Evolutionary conservation across 2,329 filamentous ascomycete genomes (phyloP).

Genomic region (Aspergillus sp.): DNA sequence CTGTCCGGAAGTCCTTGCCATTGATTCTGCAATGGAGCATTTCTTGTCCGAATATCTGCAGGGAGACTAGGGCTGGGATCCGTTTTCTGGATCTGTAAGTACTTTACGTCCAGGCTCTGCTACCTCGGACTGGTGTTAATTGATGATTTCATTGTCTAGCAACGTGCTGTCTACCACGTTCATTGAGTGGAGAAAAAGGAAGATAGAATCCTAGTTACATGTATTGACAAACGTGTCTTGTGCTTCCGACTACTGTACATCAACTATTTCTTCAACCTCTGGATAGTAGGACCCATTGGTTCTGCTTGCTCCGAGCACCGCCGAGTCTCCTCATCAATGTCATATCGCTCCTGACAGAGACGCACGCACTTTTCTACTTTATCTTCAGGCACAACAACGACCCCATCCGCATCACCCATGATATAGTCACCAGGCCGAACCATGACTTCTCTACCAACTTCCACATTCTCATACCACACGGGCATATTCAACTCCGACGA

Average conservation of each 20-base stretch:
- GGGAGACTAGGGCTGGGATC: conserved; percentile 20
- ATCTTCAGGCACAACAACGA: conserved; percentile 13
- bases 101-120: background rate
- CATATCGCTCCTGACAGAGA: conserved; percentile 26
- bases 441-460: conserved; percentile 14
- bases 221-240: background rate
- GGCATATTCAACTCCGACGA: conserved; percentile 30
- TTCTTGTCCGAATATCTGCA: conserved; percentile 18
- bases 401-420: conserved; percentile 28
- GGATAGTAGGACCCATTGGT: conserved; percentile 30
- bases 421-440: conserved; percentile 31
- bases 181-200: too few relatives aligned
- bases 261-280: conserved; percentile 25
- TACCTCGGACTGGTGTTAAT: too few relatives aligned
- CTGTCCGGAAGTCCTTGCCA: conserved; percentile 4
- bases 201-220: too few relatives aligned
- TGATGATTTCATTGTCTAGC: background rate
- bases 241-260: background rate
- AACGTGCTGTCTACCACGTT: background rate
- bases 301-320: conserved; percentile 23
- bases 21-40: conserved; percentile 17
- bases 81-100: conserved; percentile 10
- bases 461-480: conserved; percentile 20
- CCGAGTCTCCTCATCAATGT: conserved; percentile 31
- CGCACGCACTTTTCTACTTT: conserved; percentile 24